phyloP scores from a whole-genome alignment of 2,329 filamentous ascomycete genomes.

The Xylariaceae sp. region DNA sequence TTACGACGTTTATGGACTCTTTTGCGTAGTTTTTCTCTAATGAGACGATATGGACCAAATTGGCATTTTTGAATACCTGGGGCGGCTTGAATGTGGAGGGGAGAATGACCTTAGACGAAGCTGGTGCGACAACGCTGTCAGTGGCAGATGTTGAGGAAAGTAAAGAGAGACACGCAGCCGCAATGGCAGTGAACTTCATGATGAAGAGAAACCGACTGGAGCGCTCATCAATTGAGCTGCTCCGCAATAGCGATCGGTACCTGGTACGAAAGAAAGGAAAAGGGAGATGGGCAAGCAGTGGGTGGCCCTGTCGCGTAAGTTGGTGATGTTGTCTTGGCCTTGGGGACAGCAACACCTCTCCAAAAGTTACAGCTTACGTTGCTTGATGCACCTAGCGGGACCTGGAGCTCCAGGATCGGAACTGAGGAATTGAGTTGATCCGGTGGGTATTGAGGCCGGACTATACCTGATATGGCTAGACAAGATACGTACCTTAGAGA shows the following conservation, averaged over 20 bases:
- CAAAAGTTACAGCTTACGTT: slow-evolving; percentile 42
- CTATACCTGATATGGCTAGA: no score
- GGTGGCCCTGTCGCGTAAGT: slow-evolving; percentile 23
- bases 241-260: slow-evolving; percentile 24
- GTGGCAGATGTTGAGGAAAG: slow-evolving; percentile 53
- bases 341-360: slow-evolving; percentile 33
- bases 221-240: slow-evolving; percentile 42
- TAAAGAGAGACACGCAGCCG: slow-evolving; percentile 65
- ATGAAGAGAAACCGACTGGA: slow-evolving; percentile 38
- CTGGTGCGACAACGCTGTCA: slow-evolving; percentile 39
- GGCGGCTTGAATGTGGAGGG: slow-evolving; percentile 79
- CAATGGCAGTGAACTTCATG: slow-evolving; percentile 57
- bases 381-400: slow-evolving; percentile 35
- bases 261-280: slow-evolving; percentile 3
- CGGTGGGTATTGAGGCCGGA: no score
- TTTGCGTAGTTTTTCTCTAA: slow-evolving; percentile 91
- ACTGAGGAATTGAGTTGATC: no score
- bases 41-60: slow-evolving; percentile 88
- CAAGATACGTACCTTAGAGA: no score
- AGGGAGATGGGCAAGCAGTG: slow-evolving; percentile 16
- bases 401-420: no score
- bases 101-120: slow-evolving; percentile 64
- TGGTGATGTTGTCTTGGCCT: slow-evolving; percentile 23
- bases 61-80: slow-evolving; percentile 91
- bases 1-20: slow-evolving; percentile 90